phyloP scores from a whole-genome alignment of 2,329 filamentous ascomycete species.

The Penicillium hesseltinei region DNA sequence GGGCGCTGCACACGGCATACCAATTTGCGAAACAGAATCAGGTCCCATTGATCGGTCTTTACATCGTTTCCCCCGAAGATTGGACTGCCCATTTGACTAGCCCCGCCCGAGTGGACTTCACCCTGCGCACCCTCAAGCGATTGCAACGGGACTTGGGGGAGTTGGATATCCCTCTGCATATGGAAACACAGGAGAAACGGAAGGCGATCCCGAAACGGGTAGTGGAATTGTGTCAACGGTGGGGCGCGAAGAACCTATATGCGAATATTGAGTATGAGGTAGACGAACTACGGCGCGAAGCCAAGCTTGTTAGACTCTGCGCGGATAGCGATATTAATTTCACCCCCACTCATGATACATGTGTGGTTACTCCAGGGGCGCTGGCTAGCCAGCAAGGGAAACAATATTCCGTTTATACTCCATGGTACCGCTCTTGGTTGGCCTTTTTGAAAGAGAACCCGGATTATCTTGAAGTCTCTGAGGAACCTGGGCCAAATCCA shows the following conservation, averaged over 20 bases:
- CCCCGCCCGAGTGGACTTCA: conserved; percentile 74
- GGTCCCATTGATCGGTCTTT: conserved; percentile 72
- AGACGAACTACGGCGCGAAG: conserved; percentile 79
- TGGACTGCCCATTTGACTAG: conserved; percentile 76
- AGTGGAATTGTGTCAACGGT: conserved; percentile 64
- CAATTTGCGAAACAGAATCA: conserved; percentile 64
- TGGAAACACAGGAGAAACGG: conserved; percentile 68
- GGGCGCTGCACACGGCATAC: conserved; percentile 64
- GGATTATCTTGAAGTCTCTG: conserved; percentile 62
- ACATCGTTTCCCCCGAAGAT: conserved; percentile 79
- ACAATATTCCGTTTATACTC: conserved; percentile 80
- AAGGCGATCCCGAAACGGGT: conserved; percentile 62
- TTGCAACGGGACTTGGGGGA: conserved; percentile 65
- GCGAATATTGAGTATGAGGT: conserved; percentile 90
- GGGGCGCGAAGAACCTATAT: conserved; percentile 73
- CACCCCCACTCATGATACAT: conserved; percentile 75
- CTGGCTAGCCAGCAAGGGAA: conserved; percentile 67
- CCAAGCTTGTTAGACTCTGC: conserved; percentile 60
- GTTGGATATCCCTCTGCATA: conserved; percentile 73
- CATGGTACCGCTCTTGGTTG: conserved; percentile 78
- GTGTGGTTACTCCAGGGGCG: conserved; percentile 72
- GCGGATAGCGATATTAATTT: conserved; percentile 65
- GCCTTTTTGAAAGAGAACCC: conserved; percentile 68
- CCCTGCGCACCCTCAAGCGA: conserved; percentile 66
- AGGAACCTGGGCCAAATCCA: conserved; percentile 59